Conservation (phyloP, 768 basidiomycete genomes). For the Amyloporia xantha region DNA sequence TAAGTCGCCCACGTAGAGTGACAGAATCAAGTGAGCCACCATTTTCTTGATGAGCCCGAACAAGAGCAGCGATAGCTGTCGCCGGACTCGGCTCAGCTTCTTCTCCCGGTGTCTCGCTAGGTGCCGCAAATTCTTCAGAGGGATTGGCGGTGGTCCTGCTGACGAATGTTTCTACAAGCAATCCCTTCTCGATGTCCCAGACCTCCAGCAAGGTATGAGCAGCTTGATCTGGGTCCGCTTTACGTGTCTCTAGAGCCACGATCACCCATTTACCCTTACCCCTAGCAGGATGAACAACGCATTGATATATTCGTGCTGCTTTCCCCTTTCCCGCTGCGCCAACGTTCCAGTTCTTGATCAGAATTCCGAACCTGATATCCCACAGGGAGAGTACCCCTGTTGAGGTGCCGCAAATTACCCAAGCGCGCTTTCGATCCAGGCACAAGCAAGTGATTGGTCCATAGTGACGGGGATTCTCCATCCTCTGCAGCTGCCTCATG, state of each 20-base stretch:
- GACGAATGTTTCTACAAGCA: slow-evolving; percentile 74
- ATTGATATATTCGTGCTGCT: slow-evolving; percentile 61
- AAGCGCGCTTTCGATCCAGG: slow-evolving; percentile 75
- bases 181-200: slow-evolving; percentile 85
- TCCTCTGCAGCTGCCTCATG: slow-evolving; percentile 66
- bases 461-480: slow-evolving; percentile 80
- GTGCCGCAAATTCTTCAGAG: slow-evolving; percentile 46
- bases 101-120: slow-evolving; percentile 41
- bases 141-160: slow-evolving; percentile 41
- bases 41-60: slow-evolving; percentile 55
- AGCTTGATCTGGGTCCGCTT: slow-evolving; percentile 19
- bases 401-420: slow-evolving; percentile 86
- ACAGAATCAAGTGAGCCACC: slow-evolving; percentile 12
- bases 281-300: slow-evolving; percentile 76
- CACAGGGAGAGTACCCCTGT: slow-evolving; percentile 83
- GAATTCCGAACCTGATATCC: slow-evolving; percentile 91
- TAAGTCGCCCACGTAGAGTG: slow-evolving; percentile 10
- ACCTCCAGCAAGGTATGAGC: slow-evolving; percentile 61
- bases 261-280: slow-evolving; percentile 89
- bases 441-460: slow-evolving; percentile 86
- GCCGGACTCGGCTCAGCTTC: slow-evolving; percentile 62
- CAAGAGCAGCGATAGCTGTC: slow-evolving; percentile 71
- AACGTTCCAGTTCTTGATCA: slow-evolving; percentile 83
- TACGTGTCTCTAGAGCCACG: slow-evolving; percentile 59
- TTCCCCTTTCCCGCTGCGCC: slow-evolving; percentile 47